phyloP scores from a whole-genome alignment of 768 basidiomycete species.

The Suillus paluster region DNA sequence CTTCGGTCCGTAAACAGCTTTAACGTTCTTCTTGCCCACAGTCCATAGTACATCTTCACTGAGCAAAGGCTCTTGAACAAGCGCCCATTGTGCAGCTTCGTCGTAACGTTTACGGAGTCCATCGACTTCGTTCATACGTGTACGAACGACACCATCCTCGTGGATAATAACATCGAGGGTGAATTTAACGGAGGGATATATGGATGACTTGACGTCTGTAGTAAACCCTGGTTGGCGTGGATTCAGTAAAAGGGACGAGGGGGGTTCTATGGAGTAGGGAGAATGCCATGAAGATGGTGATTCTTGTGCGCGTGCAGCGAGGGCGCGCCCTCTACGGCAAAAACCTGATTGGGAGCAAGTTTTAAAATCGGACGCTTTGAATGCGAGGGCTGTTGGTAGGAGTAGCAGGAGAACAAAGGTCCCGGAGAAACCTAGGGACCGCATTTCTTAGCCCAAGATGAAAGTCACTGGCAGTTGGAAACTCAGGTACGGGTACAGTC shows the following conservation, averaged over 20 bases:
- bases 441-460: too few relatives aligned
- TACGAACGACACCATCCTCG: constrained; percentile 86
- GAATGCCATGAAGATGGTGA: constrained; percentile 71
- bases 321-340: constrained; percentile 87
- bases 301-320: constrained; percentile 73
- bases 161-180: constrained; percentile 83
- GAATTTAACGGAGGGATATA: constrained; percentile 88
- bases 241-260: constrained; percentile 52
- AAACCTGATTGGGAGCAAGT: constrained; percentile 94
- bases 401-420: constrained; percentile 33
- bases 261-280: constrained; percentile 78
- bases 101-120: constrained; percentile 86
- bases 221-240: constrained; percentile 64
- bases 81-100: constrained; percentile 89
- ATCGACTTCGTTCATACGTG: constrained; percentile 88
- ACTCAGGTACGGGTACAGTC: too few relatives aligned
- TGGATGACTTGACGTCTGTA: constrained; percentile 74
- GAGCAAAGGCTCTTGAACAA: constrained; percentile 72
- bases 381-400: constrained; percentile 43
- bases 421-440: background rate
- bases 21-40: constrained; percentile 64
- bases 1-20: constrained; percentile 66
- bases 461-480: too few relatives aligned
- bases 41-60: constrained; percentile 67
- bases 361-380: constrained; percentile 90